Base-by-base conservation (phyloP, 2,329 filamentous ascomycete species). In the Dactylonectria macrodidyma region DNA sequence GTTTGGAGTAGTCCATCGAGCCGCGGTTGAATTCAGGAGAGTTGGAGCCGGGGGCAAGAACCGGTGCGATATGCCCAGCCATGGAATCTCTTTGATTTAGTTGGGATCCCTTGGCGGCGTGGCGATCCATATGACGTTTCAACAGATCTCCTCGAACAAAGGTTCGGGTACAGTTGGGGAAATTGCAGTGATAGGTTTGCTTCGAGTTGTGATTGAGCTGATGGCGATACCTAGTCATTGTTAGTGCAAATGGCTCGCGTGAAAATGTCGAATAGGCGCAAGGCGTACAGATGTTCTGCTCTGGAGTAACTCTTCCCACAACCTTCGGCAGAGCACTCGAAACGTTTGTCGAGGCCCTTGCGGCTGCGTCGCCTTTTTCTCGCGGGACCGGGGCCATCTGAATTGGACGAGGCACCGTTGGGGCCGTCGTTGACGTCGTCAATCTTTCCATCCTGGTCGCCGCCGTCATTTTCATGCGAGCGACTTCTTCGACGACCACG, bases 221-320 rank as follows among this genome's bases (percentile, higher is more conserved):
- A 82, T 98, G 95, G 52, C 96, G 91, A 83, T 98, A 90, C 52
- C 89, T 91, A 68, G 22, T 47, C 9, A 34, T 14, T 59, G 66
- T 72, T 48, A 76, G 71, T 57, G 52, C 30, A 34, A 12, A 33
- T 34, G 12, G 30, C 30, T 19, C n/a, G 16, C 36, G 24, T 36
- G 36, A 9, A 46, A 34, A 10, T 52, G 30, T 47, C 46, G 47
- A 55, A 56, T 24, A 26, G 82, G 75, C 65, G 14, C 34, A 50
- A 50, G 41, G 65, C 87, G 87, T 89, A 98, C 84, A 99, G 85
- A 84, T 99, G 96, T 82, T 98, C 96, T 9, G 96, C 95, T 78
- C 96, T 90, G 30, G 95, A 98, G 80, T 99, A 99, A 79, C 92
- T 97, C 86, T 98, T 99, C 47, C 94, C 95, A 77, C 96, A 99